These are phyloP conservation scores for Tetraselmis chui DNA, from an alignment of 139 green algal species.

Conservation along the genomic window DNA sequence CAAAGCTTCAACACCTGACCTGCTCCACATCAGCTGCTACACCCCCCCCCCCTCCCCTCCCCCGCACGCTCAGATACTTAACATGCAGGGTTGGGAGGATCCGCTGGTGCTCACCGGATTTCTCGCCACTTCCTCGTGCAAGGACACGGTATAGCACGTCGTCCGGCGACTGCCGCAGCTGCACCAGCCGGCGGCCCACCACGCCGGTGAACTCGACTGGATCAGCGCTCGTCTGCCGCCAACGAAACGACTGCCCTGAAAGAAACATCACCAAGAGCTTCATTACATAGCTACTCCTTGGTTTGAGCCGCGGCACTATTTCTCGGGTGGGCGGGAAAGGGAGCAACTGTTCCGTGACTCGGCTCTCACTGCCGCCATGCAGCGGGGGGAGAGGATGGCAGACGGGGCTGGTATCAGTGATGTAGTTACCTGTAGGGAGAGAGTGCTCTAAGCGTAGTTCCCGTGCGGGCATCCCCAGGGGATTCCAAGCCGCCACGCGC, in stretches of 20 bases:
- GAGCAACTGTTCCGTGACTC: no score
- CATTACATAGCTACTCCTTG: no score
- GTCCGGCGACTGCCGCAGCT: slow-evolving; percentile 47
- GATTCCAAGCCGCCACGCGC: slow-evolving; percentile 26
- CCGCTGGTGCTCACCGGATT: background rate
- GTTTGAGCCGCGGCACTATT: no score
- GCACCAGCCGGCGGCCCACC: slow-evolving; percentile 54
- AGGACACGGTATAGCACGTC: slow-evolving; percentile 73
- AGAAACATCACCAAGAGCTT: no score
- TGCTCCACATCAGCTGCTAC: background rate
- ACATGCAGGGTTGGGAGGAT: no score
- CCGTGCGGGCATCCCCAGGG: slow-evolving; percentile 26
- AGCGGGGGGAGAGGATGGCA: no score
- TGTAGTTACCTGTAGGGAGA: slow-evolving; percentile 66
- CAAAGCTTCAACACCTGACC: background rate
- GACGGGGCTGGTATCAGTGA: no score
- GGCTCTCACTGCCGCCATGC: no score
- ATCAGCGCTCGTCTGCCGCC: slow-evolving; percentile 29
- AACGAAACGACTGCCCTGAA: slow-evolving; percentile 87
- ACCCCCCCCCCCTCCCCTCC: no score
- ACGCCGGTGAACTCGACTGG: slow-evolving; percentile 64
- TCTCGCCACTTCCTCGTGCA: slow-evolving; percentile 23
- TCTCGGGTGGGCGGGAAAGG: no score
- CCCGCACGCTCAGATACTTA: no score
- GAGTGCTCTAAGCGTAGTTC: slow-evolving; percentile 70